Evolutionary conservation across 352 stramenopile genomes (phyloP).

Genomic region (Aphanomyces invadans): DNA sequence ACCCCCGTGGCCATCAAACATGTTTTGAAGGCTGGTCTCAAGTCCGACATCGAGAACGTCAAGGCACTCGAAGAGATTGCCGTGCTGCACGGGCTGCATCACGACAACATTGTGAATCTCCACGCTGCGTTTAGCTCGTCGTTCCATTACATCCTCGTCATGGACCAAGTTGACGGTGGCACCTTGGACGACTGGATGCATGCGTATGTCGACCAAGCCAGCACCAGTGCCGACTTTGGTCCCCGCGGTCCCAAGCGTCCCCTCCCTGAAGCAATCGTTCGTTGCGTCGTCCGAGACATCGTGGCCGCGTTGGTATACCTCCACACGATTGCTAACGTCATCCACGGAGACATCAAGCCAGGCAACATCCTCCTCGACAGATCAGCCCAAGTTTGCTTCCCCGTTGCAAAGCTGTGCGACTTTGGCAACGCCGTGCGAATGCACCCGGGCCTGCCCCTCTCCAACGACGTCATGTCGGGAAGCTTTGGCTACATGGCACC

Average conservation of each 20-base stretch:
- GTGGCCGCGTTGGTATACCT: slow-evolving; percentile 16
- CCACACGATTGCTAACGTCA: slow-evolving; percentile 13
- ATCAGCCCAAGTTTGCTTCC: not conserved
- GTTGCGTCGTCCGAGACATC: slow-evolving; percentile 2
- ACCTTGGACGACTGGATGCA: slow-evolving; percentile 23
- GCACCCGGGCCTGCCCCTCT: not conserved
- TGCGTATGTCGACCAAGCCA: not conserved
- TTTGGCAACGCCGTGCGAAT: slow-evolving; percentile 23
- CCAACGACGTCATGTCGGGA: slow-evolving; percentile 20
- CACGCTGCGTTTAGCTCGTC: slow-evolving; percentile 20
- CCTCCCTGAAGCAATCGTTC: slow-evolving; percentile 4
- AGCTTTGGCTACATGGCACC: slow-evolving; percentile 34
- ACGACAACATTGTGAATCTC: slow-evolving; percentile 24
- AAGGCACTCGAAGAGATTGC: slow-evolving; percentile 23
- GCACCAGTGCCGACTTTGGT: not conserved
- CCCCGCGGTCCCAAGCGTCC: not conserved
- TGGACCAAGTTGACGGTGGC: slow-evolving; percentile 13
- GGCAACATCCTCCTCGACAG: slow-evolving; percentile 18
- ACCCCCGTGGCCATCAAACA: slow-evolving; percentile 21
- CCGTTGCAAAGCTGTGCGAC: slow-evolving; percentile 22
- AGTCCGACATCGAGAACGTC: slow-evolving; percentile 21
- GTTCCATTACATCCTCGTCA: slow-evolving; percentile 15
- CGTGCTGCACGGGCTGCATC: slow-evolving; percentile 8
- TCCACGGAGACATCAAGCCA: slow-evolving; percentile 25
- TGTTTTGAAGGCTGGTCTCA: slow-evolving; percentile 19